Conservation (phyloP, 805 yeast species). For the Candida adriatica region DNA sequence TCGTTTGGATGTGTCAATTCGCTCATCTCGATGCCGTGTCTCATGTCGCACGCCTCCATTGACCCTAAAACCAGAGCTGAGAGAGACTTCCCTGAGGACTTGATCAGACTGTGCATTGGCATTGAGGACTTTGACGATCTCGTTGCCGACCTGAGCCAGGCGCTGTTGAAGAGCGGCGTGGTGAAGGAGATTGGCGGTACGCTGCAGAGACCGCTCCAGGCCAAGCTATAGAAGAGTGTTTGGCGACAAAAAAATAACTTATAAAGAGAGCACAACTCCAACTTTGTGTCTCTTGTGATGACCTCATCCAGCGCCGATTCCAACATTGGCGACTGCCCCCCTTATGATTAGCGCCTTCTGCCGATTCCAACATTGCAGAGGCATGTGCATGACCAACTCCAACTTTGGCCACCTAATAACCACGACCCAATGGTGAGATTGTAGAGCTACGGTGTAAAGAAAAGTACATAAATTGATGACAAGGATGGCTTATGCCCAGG, state of each 20-base stretch:
- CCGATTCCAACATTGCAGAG: constrained; percentile 19
- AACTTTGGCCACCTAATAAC: constrained; percentile 6
- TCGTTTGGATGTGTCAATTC: constrained; percentile 94
- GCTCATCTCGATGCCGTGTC: constrained; percentile 87
- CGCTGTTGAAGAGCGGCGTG: constrained; percentile 63
- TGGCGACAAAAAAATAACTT: background rate
- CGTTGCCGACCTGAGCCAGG: constrained; percentile 69
- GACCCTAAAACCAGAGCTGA: constrained; percentile 81
- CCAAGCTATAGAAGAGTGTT: constrained; percentile 15
- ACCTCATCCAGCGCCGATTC: constrained; percentile 6
- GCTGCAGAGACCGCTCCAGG: constrained; percentile 13
- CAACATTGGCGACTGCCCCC: constrained; percentile 8
- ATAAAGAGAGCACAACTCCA: background rate
- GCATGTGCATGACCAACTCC: constrained; percentile 5
- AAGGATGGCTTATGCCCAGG: background rate
- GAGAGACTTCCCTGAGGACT: constrained; percentile 88
- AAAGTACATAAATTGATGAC: background rate
- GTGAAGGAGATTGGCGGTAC: constrained; percentile 27
- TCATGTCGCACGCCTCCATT: constrained; percentile 96
- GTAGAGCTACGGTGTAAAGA: background rate
- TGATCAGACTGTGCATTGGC: constrained; percentile 86
- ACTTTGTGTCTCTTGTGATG: background rate
- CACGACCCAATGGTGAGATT: too few relatives aligned
- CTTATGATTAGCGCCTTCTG: constrained; percentile 1
- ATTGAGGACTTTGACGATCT: constrained; percentile 79